phyloP scores from a whole-genome alignment of 306 rosid species.

The Datisca glomerata region DNA sequence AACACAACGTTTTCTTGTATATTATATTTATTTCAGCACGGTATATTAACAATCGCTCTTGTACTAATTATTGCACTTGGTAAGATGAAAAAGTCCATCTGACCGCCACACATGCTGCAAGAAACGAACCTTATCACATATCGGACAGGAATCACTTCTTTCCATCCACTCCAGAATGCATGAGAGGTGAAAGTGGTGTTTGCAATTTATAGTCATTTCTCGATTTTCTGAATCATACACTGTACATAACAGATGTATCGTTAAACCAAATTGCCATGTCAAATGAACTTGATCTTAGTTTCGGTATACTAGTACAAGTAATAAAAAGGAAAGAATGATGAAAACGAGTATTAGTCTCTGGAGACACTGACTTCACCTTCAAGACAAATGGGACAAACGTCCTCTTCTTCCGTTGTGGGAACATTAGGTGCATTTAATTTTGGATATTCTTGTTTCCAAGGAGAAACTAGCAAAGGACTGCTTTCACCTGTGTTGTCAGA shows the following conservation, averaged over 20 bases:
- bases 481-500: slow-evolving; percentile 35
- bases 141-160: slow-evolving; percentile 65
- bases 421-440: slow-evolving; percentile 25
- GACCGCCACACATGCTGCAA: background rate
- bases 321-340: slow-evolving; percentile 8
- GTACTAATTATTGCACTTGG: no score
- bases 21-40: no score
- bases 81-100: background rate
- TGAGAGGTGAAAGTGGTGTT: slow-evolving; percentile 66
- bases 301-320: background rate
- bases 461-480: slow-evolving; percentile 27
- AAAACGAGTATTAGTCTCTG: slow-evolving; percentile 4
- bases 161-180: slow-evolving; percentile 84
- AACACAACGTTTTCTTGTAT: background rate
- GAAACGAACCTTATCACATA: slow-evolving; percentile 53
- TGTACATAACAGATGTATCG: slow-evolving; percentile 20
- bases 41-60: background rate
- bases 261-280: background rate
- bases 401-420: slow-evolving; percentile 53
- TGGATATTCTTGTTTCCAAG: slow-evolving; percentile 27
- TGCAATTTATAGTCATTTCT: slow-evolving; percentile 38
- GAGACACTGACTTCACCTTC: slow-evolving; percentile 37
- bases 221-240: slow-evolving; percentile 60
- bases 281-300: background rate
- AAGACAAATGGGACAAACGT: slow-evolving; percentile 78